A percentile compares a stretch with the other conserved stretches of the same genome.
Evolutionary conservation across 2,329 filamentous ascomycete species (phyloP).

Genomic region (Hirsutella rhossiliensis): DNA sequence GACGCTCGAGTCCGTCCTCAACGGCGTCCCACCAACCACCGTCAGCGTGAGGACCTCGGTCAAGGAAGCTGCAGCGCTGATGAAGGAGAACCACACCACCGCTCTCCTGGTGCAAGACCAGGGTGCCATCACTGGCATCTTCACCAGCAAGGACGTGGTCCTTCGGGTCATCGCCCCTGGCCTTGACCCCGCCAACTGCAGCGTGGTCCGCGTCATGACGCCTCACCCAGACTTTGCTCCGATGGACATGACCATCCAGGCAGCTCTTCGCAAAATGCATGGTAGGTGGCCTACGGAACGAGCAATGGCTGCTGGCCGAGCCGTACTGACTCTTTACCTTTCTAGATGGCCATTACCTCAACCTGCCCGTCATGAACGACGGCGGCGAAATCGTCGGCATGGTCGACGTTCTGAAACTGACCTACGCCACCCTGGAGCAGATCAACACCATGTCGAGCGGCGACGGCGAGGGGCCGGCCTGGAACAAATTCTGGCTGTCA

Average conservation of each 20-base stretch:
- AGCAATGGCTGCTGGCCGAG: neutral
- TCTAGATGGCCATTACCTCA: constrained; percentile 91
- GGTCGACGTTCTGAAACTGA: constrained; percentile 97
- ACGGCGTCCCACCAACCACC: constrained; percentile 82
- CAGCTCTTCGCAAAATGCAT: constrained; percentile 97
- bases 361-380: constrained; percentile 97
- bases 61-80: constrained; percentile 85
- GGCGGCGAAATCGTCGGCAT: constrained; percentile 95
- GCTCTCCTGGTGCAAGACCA: constrained; percentile 94
- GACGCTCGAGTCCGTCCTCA: constrained; percentile 87
- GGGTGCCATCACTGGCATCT: constrained; percentile 95
- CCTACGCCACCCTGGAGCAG: constrained; percentile 94
- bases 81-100: constrained; percentile 99
- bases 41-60: constrained; percentile 94
- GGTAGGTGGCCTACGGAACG: constrained; percentile 44
- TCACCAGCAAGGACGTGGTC: constrained; percentile 98
- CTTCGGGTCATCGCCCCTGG: constrained; percentile 95
- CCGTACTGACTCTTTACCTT: neutral
- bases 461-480: constrained; percentile 88
- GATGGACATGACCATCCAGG: constrained; percentile 98
- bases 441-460: constrained; percentile 87
- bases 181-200: constrained; percentile 87
- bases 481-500: constrained; percentile 99
- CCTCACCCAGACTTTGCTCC: constrained; percentile 97
- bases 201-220: constrained; percentile 97